phyloP scores from a whole-genome alignment of 2,329 filamentous ascomycete species.

The Colletotrichum orchidophilum region DNA sequence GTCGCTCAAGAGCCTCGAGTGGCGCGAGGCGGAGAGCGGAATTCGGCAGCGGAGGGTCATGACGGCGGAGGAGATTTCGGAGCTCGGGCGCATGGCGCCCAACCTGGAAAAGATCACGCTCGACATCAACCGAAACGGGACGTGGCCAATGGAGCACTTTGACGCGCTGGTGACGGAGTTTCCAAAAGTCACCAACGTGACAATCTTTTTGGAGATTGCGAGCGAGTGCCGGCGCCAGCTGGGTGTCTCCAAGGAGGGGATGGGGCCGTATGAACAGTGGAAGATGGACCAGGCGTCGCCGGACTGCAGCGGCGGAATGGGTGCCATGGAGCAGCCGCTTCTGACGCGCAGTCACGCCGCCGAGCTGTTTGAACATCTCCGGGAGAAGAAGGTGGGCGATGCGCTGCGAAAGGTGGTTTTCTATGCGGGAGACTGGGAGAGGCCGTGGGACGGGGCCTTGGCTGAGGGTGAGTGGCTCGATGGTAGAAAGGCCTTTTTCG shows the following conservation, averaged over 20 bases:
- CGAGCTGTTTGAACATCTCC: not conserved
- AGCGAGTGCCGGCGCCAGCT: constrained; percentile 20
- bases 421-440: constrained; percentile 12
- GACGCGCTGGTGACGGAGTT: constrained; percentile 14
- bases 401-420: not conserved
- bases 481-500: not conserved
- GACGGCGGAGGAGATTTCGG: not conserved
- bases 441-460: constrained; percentile 3
- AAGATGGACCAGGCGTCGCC: not conserved
- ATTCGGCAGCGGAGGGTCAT: not conserved
- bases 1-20: constrained; percentile 12
- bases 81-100: constrained; percentile 2
- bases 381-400: not conserved
- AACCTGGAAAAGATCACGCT: not conserved
- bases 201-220: constrained; percentile 15
- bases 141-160: constrained; percentile 11
- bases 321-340: not conserved
- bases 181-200: constrained; percentile 7
- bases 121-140: constrained; percentile 22
- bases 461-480: not conserved
- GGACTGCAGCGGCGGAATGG: not conserved
- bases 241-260: not conserved
- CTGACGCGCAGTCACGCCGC: not conserved
- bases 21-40: constrained; percentile 6
- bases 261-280: not conserved